Evolutionary conservation across 2,329 filamentous ascomycete genomes (phyloP), one percentile per base, ranked within the genome.

Genomic region (Penicillium sp.): DNA sequence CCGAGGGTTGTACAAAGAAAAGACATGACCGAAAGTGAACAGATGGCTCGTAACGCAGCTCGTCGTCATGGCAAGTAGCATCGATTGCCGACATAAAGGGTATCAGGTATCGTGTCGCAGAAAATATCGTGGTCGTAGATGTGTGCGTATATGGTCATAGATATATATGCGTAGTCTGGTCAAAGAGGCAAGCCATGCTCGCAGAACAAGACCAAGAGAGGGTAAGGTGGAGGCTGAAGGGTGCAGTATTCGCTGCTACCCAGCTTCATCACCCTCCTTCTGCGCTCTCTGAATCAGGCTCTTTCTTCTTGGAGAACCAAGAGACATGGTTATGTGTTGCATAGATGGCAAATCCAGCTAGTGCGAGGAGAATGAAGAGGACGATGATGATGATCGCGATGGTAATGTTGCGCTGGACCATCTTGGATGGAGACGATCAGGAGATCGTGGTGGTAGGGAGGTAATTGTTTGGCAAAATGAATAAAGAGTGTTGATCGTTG

Each of bases 341-440:
- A 49, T 65, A 74, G 58, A 73, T 72, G 9, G 62, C 63, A 47
- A 70, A 76, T 4, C 73, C 76, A 38, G 74, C 71, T 26, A 76
- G 55, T 18, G 74, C 74, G 36, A 80, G 72, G 43, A 79, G 55
- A 47, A 80, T 56, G 62, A 79, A 79, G 51, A 80, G 69, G 41
- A 77, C 57, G 60, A 80, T 78, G 59, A 80, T 72, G 63, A 80
- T 80, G 53, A 80, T 73, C 13, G 77, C 78, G 57, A 80, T 77
- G 61, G 75, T 69, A 62, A 78, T 70, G 66, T 80, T 80, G 55
- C 70, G 67, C 58, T 78, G 64, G 18, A 76, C 69, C 70, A 76
- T 78, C 48, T 61, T 71, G 57, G 43, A 34, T 43, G 26, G 45
- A 27, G 16, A 30, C 23, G 39, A 49, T 38, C 57, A 50, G 34